These are phyloP conservation scores for Hymenoscyphus linearis DNA, from an alignment of 2,329 filamentous ascomycete genomes.

Conservation along the genomic window DNA sequence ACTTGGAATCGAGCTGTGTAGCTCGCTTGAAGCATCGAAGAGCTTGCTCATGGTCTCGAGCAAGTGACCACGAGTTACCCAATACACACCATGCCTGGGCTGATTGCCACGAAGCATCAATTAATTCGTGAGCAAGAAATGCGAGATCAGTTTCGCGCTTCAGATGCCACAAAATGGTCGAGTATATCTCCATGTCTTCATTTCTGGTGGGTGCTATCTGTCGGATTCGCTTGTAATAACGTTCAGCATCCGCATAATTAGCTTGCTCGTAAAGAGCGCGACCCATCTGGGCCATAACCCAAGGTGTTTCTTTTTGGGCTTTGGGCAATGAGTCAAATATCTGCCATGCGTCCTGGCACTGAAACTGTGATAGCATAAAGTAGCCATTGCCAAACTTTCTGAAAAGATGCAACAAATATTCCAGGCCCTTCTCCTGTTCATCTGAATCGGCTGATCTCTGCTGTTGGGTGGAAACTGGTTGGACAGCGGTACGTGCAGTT, in stretches of 20 bases:
- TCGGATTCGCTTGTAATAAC: conserved; percentile 74
- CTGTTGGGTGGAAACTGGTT: conserved; percentile 22
- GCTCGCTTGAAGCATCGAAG: conserved; percentile 91
- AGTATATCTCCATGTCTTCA: conserved; percentile 97
- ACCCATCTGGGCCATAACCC: conserved; percentile 87
- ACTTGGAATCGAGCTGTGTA: conserved; percentile 81
- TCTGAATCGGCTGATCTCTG: conserved; percentile 41
- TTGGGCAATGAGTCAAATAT: conserved; percentile 66
- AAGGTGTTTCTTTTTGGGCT: conserved; percentile 81
- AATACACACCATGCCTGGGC: conserved; percentile 95
- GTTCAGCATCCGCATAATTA: conserved; percentile 79
- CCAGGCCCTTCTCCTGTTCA: conserved; percentile 70
- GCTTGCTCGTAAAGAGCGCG: conserved; percentile 89
- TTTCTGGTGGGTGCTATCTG: conserved; percentile 74
- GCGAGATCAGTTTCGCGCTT: conserved; percentile 89
- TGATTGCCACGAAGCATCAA: conserved; percentile 81
- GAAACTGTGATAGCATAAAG: conserved; percentile 71
- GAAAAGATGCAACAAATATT: conserved; percentile 73
- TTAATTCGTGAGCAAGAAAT: conserved; percentile 83
- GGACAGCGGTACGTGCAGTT: conserved; percentile 26
- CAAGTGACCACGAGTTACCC: conserved; percentile 90
- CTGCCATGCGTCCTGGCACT: conserved; percentile 70
- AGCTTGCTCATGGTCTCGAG: conserved; percentile 90
- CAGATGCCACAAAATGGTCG: conserved; percentile 96
- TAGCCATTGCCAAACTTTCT: conserved; percentile 78